Conservation (phyloP, 805 yeast genomes). For the Kazachstania bromeliacearum region DNA sequence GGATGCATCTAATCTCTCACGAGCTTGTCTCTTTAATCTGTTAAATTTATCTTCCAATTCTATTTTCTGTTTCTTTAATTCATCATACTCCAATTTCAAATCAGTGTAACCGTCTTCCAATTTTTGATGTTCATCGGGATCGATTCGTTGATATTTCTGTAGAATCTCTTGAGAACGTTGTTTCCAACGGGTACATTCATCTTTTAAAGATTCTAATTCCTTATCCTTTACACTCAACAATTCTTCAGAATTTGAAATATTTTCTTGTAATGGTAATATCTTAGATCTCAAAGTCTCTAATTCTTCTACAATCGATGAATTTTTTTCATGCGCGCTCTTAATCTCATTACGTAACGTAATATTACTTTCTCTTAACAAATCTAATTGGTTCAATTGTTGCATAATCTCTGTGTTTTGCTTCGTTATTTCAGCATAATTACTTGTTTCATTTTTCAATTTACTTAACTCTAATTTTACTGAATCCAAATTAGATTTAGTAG, state of each 20-base stretch:
- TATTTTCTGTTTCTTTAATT: constrained; percentile 19
- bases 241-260: no score
- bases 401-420: constrained; percentile 42
- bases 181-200: background rate
- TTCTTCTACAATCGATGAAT: constrained; percentile 5
- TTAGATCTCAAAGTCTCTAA: no score
- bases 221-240: no score
- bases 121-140: no score
- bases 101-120: background rate
- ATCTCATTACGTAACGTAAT: constrained; percentile 22
- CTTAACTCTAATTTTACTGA: constrained; percentile 42
- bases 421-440: constrained; percentile 15
- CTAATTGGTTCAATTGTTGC: background rate
- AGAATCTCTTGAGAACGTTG: background rate
- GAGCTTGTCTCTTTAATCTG: constrained; percentile 28
- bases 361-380: background rate
- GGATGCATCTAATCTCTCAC: constrained; percentile 26
- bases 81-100: constrained; percentile 4
- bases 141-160: background rate
- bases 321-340: constrained; percentile 5
- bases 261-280: no score
- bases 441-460: constrained; percentile 29
- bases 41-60: constrained; percentile 28
- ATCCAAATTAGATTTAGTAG: no score
- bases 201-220: no score